Evolutionary conservation across 176 grass and related monocot genomes (phyloP), one percentile per base, ranked within the genome.

Genomic region (Cenchrus purpureus): DNA sequence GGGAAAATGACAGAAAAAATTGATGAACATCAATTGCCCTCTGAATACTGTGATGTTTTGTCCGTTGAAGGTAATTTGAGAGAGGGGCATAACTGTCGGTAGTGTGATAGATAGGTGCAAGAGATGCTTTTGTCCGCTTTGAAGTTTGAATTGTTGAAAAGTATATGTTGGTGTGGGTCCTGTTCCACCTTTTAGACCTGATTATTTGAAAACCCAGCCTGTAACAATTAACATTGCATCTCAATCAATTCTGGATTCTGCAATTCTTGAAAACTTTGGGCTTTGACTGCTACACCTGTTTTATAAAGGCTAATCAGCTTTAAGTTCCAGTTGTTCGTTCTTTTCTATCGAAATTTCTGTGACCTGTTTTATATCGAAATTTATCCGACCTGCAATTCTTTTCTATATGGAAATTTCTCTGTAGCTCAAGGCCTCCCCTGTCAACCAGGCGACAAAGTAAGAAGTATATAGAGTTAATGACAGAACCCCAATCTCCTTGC

Each of bases 141-240:
- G 19, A 46, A 76, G 42, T 44, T 82, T 61, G 54, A 88, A 62
- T 77, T 16, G 14, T 77, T 69, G 64, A 70, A 68, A 76, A 48
- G 16, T 68, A 31, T 31, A 6, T 60, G 8, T 19, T 32, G 64
- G 55, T 17, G 29, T 57, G 57, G 9, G 52, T 34, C 52, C 15
- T 6, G 0, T 45, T 22, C 1, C 46, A 19, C 10, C 51, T 11
- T 74, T 45, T 40, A 42, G 70, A 83, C n/a, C 13, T 73, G 48
- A 50, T 51, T 51, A 52, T 73, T 53, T 6, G 71, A 28, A 2
- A 10, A 12, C 62, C 53, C 2, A 25, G 49, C 46, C 51, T 57
- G 12, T 45, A 62, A 44, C 37, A 40, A 40, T 2, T 40, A 40
- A 4, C 37, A 2, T 25, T 43, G 7, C 56, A 8, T 14, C n/a